Conservation (phyloP, 768 basidiomycete genomes). For the Strobilomyces confusus region DNA sequence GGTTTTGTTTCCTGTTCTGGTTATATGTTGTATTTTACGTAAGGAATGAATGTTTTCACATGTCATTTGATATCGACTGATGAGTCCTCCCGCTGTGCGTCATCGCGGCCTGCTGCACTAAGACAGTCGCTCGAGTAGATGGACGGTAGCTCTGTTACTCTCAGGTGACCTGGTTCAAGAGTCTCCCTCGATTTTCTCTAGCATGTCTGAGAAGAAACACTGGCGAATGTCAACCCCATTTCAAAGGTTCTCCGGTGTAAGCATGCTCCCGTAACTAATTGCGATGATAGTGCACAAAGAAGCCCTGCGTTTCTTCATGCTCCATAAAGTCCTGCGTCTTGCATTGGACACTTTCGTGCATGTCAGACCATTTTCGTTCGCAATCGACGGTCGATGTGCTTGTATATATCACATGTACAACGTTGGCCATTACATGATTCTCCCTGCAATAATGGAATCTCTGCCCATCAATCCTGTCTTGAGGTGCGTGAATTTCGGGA, state of each 20-base stretch:
- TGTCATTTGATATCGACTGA: too few species aligned
- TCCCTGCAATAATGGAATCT: conserved; percentile 31
- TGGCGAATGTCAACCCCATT: conserved; percentile 25
- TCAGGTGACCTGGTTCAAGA: not conserved
- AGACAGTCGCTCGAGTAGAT: not conserved
- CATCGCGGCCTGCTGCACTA: too few species aligned
- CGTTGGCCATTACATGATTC: conserved; percentile 6
- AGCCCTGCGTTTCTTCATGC: too few species aligned
- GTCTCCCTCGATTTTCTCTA: conserved; percentile 5
- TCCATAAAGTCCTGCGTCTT: too few species aligned
- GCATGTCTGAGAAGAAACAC: conserved; percentile 28
- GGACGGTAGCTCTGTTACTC: not conserved
- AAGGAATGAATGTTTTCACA: not conserved
- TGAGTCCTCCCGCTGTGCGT: too few species aligned
- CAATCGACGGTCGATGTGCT: too few species aligned
- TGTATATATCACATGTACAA: not conserved
- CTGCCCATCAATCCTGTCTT: conserved; percentile 29
- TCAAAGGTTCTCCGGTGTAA: conserved; percentile 10
- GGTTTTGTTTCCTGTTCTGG: not conserved
- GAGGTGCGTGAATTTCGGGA: conserved; percentile 27
- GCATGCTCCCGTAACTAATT: too few species aligned
- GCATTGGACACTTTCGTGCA: too few species aligned
- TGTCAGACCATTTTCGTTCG: too few species aligned
- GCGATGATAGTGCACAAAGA: too few species aligned
- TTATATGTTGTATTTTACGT: too few species aligned